Conservation (phyloP, 2,329 filamentous ascomycete species). For the Xylariomycetidae sp. region DNA sequence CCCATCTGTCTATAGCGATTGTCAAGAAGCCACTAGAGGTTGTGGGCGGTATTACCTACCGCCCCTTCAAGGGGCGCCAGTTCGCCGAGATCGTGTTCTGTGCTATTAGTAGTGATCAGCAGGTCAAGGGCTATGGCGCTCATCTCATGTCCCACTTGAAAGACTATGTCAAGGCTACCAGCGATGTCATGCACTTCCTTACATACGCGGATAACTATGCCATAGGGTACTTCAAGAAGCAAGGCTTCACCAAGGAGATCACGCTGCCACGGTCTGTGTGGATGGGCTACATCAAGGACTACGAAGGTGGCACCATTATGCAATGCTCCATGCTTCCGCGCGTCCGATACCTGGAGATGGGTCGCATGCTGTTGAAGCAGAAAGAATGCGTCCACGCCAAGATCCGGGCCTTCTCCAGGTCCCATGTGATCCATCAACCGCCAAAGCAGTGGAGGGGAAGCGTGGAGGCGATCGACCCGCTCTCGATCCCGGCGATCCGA, state of each 20-base stretch:
- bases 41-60: conserved; percentile 95
- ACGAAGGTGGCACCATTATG: conserved; percentile 98
- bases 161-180: conserved; percentile 96
- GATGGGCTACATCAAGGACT: conserved; percentile 99
- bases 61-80: conserved; percentile 83
- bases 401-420: conserved; percentile 85
- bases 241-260: conserved; percentile 98
- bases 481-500: conserved; percentile 82
- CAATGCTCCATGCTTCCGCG: conserved; percentile 96
- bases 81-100: conserved; percentile 99
- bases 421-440: conserved; percentile 79
- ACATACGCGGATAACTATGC: conserved; percentile 99
- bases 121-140: conserved; percentile 97
- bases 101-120: conserved; percentile 94
- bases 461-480: conserved; percentile 71
- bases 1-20: conserved; percentile 93
- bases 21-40: conserved; percentile 95
- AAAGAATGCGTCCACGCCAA: conserved; percentile 94
- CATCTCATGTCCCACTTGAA: conserved; percentile 98
- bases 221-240: conserved; percentile 98
- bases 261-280: conserved; percentile 83
- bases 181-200: conserved; percentile 95
- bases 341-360: conserved; percentile 88
- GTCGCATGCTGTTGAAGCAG: conserved; percentile 93
- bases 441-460: conserved; percentile 82